Evolutionary conservation across 495 filamentous ascomycete species (phyloP).

Genomic region (Annulohypoxylon bovei): DNA sequence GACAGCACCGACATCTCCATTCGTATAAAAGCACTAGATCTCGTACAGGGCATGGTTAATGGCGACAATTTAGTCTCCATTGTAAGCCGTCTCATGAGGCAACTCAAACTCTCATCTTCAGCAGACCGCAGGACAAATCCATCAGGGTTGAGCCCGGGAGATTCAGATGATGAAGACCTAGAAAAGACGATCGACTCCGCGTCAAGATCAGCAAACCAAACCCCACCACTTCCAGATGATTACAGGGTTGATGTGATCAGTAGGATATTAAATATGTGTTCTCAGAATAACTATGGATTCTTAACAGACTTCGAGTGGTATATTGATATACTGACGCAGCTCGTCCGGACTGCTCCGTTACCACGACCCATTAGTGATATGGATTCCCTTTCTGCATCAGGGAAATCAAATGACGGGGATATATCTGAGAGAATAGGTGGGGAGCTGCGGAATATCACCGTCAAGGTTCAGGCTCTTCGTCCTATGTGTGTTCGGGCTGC

Average conservation of each 20-base stretch:
- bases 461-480: conserved; percentile 87
- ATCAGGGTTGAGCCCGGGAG: conserved; percentile 46
- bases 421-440: conserved; percentile 78
- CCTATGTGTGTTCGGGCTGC: conserved; percentile 82
- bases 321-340: conserved; percentile 81
- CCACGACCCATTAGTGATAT: conserved; percentile 47
- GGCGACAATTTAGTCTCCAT: conserved; percentile 83
- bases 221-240: conserved; percentile 73
- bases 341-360: conserved; percentile 72
- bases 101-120: conserved; percentile 70
- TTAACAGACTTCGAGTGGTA: conserved; percentile 97
- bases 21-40: conserved; percentile 87
- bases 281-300: conserved; percentile 85
- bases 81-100: conserved; percentile 84
- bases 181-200: conserved; percentile 51
- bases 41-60: conserved; percentile 90
- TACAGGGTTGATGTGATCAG: conserved; percentile 82
- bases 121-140: conserved; percentile 47
- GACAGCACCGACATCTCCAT: conserved; percentile 98
- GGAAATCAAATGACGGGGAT: conserved; percentile 52
- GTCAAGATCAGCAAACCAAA: conserved; percentile 48
- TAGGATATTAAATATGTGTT: conserved; percentile 88
- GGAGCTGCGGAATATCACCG: conserved; percentile 87
- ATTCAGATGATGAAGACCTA: conserved; percentile 68
- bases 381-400: conserved; percentile 53